Evolutionary conservation across 1,284 basidiomycete genomes (phyloP).

Genomic region (Apiotrichum montevideense): DNA sequence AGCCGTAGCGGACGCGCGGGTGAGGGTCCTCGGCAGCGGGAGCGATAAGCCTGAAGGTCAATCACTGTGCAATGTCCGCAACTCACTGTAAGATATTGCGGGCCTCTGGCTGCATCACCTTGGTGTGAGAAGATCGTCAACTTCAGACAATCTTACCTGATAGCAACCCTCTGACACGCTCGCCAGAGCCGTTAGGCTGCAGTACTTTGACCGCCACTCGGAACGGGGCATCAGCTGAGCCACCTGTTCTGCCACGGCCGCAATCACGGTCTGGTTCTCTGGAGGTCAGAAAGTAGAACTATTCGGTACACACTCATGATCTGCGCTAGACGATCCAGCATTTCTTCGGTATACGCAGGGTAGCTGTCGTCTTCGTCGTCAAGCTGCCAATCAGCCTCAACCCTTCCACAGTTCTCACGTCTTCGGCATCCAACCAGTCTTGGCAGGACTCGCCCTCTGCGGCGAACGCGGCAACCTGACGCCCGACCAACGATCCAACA

Average conservation of each 20-base stretch:
- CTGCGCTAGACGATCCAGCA: conserved; percentile 66
- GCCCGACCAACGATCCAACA: conserved; percentile 28
- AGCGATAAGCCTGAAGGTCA: conserved; percentile 70
- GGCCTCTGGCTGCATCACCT: conserved; percentile 8
- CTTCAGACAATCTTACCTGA: conserved; percentile 8
- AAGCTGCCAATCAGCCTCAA: conserved; percentile 39
- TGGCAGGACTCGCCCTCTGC: conserved; percentile 53
- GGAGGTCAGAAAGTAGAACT: conserved; percentile 1
- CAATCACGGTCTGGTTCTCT: conserved; percentile 60
- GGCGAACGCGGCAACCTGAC: conserved; percentile 28
- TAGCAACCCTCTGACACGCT: conserved; percentile 29
- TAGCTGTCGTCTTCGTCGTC: conserved; percentile 67
- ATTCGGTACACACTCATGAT: conserved; percentile 53
- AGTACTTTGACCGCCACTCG: conserved; percentile 74
- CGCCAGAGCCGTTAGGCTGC: conserved; percentile 58
- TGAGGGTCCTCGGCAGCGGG: conserved; percentile 70
- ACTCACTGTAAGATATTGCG: conserved; percentile 7
- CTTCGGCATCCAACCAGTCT: conserved; percentile 60
- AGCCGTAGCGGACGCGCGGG: conserved; percentile 73
- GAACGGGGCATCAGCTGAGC: conserved; percentile 62
- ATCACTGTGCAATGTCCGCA: background rate
- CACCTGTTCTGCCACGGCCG: conserved; percentile 67
- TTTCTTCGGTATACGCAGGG: conserved; percentile 69
- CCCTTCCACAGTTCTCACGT: conserved; percentile 52
- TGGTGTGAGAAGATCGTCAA: background rate